A percentile compares a stretch with the other conserved stretches of the same genome.
Conservation (phyloP, 148 eudicot genomes). For the Amaranthus hypochondriacus region DNA sequence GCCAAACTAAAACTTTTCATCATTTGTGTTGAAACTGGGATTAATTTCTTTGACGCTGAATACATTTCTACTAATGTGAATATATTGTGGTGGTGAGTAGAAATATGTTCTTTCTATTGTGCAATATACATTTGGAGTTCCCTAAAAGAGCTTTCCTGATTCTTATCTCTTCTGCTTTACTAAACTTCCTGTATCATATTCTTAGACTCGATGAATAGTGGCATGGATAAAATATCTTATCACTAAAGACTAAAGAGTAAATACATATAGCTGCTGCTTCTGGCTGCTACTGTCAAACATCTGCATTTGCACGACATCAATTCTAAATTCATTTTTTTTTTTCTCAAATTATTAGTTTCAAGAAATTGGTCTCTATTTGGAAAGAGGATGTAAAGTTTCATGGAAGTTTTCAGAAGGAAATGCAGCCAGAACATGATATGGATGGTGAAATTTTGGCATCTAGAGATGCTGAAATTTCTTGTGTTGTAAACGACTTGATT, state of each 20-base stretch:
- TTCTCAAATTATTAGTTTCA: conserved; percentile 49
- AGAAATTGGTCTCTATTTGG: conserved; percentile 61
- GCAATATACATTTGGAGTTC: background rate
- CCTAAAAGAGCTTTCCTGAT: background rate
- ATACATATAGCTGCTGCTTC: conserved; percentile 3
- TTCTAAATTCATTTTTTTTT: conserved; percentile 7
- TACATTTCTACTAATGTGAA: background rate
- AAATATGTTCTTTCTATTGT: background rate
- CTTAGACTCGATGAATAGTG: background rate
- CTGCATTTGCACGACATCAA: conserved; percentile 4
- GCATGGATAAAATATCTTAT: background rate
- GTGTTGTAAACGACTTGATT: conserved; percentile 47
- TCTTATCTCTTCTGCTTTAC: background rate
- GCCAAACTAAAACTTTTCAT: background rate
- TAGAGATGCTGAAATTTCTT: conserved; percentile 46
- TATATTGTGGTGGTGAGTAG: background rate
- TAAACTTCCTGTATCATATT: background rate
- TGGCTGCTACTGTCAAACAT: background rate
- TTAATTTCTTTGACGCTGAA: background rate
- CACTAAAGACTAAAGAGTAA: background rate
- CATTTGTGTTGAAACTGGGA: background rate
- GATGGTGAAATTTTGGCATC: conserved; percentile 25
- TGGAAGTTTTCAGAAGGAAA: conserved; percentile 23
- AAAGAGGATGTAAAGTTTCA: conserved; percentile 53
- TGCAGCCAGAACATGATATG: conserved; percentile 33